These are phyloP conservation scores for Yamadazyma dushanensis DNA, from an alignment of 1,139 yeast genomes.

Conservation along the genomic window DNA sequence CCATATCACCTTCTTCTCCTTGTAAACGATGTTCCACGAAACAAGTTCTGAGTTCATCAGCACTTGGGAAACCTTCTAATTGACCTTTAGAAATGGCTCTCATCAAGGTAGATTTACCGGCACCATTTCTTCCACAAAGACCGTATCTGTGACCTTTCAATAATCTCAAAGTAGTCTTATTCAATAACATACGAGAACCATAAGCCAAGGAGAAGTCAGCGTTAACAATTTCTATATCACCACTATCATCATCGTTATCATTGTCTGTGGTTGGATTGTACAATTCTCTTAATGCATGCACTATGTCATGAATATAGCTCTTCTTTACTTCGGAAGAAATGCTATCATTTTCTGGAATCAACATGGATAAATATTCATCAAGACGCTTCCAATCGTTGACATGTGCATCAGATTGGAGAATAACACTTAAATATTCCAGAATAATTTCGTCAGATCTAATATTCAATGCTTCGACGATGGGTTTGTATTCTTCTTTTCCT, in stretches of 20 bases:
- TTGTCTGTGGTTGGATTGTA: slow-evolving; percentile 65
- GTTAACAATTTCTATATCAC: slow-evolving; percentile 78
- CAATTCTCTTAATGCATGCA: slow-evolving; percentile 58
- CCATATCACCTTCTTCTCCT: slow-evolving; percentile 92
- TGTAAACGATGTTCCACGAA: slow-evolving; percentile 97
- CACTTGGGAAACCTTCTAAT: slow-evolving; percentile 95
- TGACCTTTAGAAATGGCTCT: slow-evolving; percentile 96
- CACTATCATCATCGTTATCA: slow-evolving; percentile 60
- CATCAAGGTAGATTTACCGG: slow-evolving; percentile 97
- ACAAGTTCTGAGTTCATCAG: slow-evolving; percentile 85
- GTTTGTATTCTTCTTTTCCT: slow-evolving; percentile 22
- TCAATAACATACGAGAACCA: slow-evolving; percentile 95
- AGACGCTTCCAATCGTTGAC: slow-evolving; percentile 89
- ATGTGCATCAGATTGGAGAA: slow-evolving; percentile 74
- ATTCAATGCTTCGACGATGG: slow-evolving; percentile 23
- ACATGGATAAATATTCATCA: slow-evolving; percentile 52
- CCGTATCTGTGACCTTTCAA: slow-evolving; percentile 97
- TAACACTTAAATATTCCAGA: slow-evolving; percentile 50
- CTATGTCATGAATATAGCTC: slow-evolving; percentile 46
- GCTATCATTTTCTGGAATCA: slow-evolving; percentile 31
- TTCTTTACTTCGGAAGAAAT: slow-evolving; percentile 38
- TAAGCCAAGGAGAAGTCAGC: slow-evolving; percentile 95
- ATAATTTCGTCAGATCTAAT: slow-evolving; percentile 33
- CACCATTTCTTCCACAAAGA: slow-evolving; percentile 98
- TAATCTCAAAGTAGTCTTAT: slow-evolving; percentile 84